Conservation (phyloP, 1,284 basidiomycete species). For the Ganoderma boninense region DNA sequence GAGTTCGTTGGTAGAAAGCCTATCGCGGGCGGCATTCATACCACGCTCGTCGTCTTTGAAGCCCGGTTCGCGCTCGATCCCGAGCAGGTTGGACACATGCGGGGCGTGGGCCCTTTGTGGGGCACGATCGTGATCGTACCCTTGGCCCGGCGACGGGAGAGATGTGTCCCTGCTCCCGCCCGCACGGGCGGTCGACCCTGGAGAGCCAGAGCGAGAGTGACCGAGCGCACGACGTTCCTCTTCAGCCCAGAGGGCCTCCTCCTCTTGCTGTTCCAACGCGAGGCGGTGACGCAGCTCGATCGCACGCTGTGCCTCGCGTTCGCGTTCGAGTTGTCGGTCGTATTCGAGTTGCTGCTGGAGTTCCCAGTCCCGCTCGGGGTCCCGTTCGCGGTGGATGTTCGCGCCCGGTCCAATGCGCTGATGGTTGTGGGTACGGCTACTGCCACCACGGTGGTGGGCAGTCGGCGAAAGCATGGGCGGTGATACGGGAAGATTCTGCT, state of each 20-base stretch:
- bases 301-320: constrained; percentile 47
- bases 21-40: constrained; percentile 13
- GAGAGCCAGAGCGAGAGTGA: constrained; percentile 35
- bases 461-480: constrained; percentile 35
- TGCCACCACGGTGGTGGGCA: constrained; percentile 31
- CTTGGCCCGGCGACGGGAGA: constrained; percentile 36
- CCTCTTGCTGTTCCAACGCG: constrained; percentile 34
- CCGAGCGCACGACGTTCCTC: constrained; percentile 27
- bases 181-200: constrained; percentile 28
- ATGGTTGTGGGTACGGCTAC: constrained; percentile 59
- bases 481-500: constrained; percentile 35
- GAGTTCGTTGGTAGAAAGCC: constrained; percentile 24
- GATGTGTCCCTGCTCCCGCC: constrained; percentile 35
- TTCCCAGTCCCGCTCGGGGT: constrained; percentile 55
- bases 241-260: constrained; percentile 28
- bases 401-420: constrained; percentile 72
- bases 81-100: constrained; percentile 34
- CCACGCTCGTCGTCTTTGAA: constrained; percentile 30
- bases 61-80: constrained; percentile 33
- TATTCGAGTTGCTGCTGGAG: constrained; percentile 52
- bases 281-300: constrained; percentile 34
- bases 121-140: constrained; percentile 38
- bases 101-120: constrained; percentile 25
- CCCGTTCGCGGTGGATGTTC: constrained; percentile 56
- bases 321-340: constrained; percentile 56